phyloP scores from a whole-genome alignment of 108 stramenopile species.

The Cyclotella sp. region DNA sequence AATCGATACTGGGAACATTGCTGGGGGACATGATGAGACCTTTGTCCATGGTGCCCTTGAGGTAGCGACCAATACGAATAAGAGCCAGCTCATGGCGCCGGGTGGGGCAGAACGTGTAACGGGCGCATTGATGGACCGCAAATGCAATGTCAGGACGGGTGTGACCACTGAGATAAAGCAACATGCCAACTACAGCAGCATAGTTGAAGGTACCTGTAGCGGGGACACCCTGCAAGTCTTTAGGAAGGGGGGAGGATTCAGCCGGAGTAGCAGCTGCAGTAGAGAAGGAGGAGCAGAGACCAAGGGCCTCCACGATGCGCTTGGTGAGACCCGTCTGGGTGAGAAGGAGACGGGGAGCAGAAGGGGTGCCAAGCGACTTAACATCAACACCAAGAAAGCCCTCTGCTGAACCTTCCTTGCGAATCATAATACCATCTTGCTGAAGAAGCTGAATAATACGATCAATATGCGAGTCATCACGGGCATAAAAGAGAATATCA shows the following conservation, averaged over 20 bases:
- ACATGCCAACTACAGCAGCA: not conserved
- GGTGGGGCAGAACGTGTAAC: not conserved
- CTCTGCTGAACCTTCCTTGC: not conserved
- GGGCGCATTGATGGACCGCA: not conserved
- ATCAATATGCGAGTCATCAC: not conserved
- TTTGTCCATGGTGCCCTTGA: not conserved
- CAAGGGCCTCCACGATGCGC: not conserved
- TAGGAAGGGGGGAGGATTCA: conserved; percentile 8
- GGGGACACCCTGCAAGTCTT: conserved; percentile 13
- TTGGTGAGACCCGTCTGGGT: conserved; percentile 44
- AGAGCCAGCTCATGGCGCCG: not conserved
- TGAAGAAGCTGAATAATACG: not conserved
- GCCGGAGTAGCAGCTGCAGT: not conserved
- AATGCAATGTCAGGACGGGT: not conserved
- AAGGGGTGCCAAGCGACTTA: conserved; percentile 15
- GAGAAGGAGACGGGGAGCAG: conserved; percentile 16
- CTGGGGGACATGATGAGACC: not conserved
- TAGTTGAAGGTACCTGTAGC: not conserved
- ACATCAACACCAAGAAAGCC: conserved; percentile 53
- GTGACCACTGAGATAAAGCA: not conserved
- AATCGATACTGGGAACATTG: too few species aligned
- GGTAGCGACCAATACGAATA: not conserved
- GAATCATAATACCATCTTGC: not conserved
- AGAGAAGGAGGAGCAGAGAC: not conserved
- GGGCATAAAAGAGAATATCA: not conserved